phyloP scores from a whole-genome alignment of 1,284 basidiomycete species.

The Malassezia caprae region DNA sequence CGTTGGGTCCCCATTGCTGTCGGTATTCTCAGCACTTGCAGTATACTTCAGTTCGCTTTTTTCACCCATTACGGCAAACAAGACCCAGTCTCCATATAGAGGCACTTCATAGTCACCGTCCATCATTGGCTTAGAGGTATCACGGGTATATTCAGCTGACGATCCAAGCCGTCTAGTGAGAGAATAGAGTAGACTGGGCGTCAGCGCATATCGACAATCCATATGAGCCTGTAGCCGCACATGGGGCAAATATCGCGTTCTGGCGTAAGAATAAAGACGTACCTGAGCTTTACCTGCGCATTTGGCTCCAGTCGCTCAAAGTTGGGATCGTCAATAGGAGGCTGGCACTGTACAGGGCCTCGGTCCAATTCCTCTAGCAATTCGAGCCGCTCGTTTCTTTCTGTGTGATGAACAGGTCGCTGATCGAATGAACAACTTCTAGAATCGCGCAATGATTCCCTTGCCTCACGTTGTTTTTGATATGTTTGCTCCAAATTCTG shows the following conservation, averaged over 20 bases:
- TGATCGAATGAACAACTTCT: not conserved
- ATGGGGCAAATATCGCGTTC: slow-evolving; percentile 65
- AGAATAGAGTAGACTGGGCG: slow-evolving; percentile 77
- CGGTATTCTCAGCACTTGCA: slow-evolving; percentile 1
- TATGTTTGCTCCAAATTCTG: slow-evolving; percentile 2
- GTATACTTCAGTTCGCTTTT: slow-evolving; percentile 62
- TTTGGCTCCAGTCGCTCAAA: slow-evolving; percentile 13
- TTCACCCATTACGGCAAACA: slow-evolving; percentile 77
- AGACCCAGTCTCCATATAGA: slow-evolving; percentile 79
- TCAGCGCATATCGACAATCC: slow-evolving; percentile 70
- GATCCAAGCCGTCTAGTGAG: slow-evolving; percentile 11
- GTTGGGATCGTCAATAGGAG: slow-evolving; percentile 9
- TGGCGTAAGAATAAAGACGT: slow-evolving; percentile 54
- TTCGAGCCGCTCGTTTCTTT: slow-evolving; percentile 13
- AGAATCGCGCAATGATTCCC: not conserved
- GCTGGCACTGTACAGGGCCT: slow-evolving; percentile 2
- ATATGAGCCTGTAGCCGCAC: slow-evolving; percentile 72
- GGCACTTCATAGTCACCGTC: slow-evolving; percentile 69
- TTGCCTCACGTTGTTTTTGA: slow-evolving; percentile 1
- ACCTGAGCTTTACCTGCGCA: not conserved
- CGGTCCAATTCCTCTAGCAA: slow-evolving; percentile 6
- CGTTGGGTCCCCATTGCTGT: not conserved
- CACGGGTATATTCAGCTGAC: slow-evolving; percentile 7
- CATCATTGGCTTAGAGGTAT: not conserved
- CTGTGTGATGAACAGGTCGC: not conserved